These are phyloP conservation scores for Arachnopeziza araneosa DNA, from an alignment of 2,329 filamentous ascomycete species.

Conservation along the genomic window DNA sequence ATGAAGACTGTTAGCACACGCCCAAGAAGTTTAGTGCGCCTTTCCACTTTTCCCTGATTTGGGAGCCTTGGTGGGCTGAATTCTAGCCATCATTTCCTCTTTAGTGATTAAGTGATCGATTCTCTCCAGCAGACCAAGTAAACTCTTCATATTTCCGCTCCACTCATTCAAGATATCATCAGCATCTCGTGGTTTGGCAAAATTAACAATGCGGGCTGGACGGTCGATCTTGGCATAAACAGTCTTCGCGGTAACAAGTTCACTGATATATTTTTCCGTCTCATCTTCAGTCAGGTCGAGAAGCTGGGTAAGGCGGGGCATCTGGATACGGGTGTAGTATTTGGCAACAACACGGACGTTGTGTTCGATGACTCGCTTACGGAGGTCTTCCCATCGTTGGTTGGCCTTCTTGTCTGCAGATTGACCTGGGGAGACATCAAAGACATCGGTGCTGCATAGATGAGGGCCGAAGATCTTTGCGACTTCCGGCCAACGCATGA, in stretches of 20 bases:
- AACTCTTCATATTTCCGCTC: slow-evolving; percentile 96
- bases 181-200: slow-evolving; percentile 88
- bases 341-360: slow-evolving; percentile 96
- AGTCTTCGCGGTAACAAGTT: slow-evolving; percentile 94
- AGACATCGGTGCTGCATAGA: slow-evolving; percentile 84
- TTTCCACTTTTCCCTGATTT: slow-evolving; percentile 34
- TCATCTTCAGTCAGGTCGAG: slow-evolving; percentile 91
- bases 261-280: slow-evolving; percentile 98
- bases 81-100: slow-evolving; percentile 99
- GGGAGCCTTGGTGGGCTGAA: slow-evolving; percentile 55
- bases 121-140: slow-evolving; percentile 77
- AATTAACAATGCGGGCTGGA: slow-evolving; percentile 85
- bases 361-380: slow-evolving; percentile 98
- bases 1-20: slow-evolving; percentile 10
- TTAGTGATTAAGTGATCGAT: slow-evolving; percentile 99
- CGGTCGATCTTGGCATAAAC: slow-evolving; percentile 97
- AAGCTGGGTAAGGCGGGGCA: slow-evolving; percentile 82
- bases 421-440: slow-evolving; percentile 60
- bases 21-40: slow-evolving; percentile 25
- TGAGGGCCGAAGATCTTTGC: slow-evolving; percentile 84
- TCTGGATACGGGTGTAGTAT: slow-evolving; percentile 97
- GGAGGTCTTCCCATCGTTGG: slow-evolving; percentile 86
- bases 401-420: slow-evolving; percentile 74
- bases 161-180: slow-evolving; percentile 98
- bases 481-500: slow-evolving; percentile 98